Conservation (phyloP, 345 rosid genomes). For the thale cress (Arabidopsis thaliana) region TAIR10.1 NC_003071.7:178001-178500, state of each 20-base stretch:
- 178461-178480: too few relatives aligned
- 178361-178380: too few relatives aligned
- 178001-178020: constrained; percentile 42
- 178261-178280: not conserved
- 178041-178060: constrained; percentile 42
- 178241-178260: not conserved
- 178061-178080: constrained; percentile 43
- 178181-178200: constrained; percentile 12
- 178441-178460: too few relatives aligned
- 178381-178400: too few relatives aligned
- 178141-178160: not conserved
- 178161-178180: constrained; percentile 11
- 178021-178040: constrained; percentile 43
- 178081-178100: constrained; percentile 40
- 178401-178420: too few relatives aligned
- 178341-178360: not conserved
- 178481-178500: too few relatives aligned
- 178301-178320: too few relatives aligned
- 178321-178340: too few relatives aligned
- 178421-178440: too few relatives aligned
- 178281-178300: not conserved
- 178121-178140: constrained; percentile 1
- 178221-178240: not conserved
- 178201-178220: not conserved
- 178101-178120: constrained; percentile 17